These are phyloP conservation scores for Aspergillus sp. DNA, from an alignment of 2,329 filamentous ascomycete genomes.

Conservation along the genomic window DNA sequence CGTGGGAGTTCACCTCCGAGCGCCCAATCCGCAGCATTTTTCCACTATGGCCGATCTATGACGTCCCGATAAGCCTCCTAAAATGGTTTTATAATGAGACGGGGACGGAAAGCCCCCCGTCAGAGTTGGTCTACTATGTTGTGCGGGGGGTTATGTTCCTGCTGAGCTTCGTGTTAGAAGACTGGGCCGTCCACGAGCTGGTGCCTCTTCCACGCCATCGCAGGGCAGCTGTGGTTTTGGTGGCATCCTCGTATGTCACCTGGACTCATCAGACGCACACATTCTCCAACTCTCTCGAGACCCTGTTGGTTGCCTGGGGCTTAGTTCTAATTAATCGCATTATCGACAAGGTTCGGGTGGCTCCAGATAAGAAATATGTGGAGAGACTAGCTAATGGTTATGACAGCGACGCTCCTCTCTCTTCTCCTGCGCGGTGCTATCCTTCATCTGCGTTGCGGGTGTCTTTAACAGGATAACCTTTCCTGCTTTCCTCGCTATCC, in stretches of 20 bases:
- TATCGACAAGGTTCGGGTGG: constrained; percentile 63
- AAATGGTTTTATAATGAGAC: constrained; percentile 91
- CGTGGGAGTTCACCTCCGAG: constrained; percentile 93
- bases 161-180: constrained; percentile 92
- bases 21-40: constrained; percentile 93
- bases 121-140: constrained; percentile 86
- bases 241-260: constrained; percentile 95
- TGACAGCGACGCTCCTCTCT: constrained; percentile 70
- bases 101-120: constrained; percentile 70
- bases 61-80: constrained; percentile 86
- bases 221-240: constrained; percentile 73
- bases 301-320: constrained; percentile 87
- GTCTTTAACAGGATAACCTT: constrained; percentile 97
- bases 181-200: constrained; percentile 95
- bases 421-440: constrained; percentile 73
- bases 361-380: neutral
- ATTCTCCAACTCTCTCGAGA: constrained; percentile 97
- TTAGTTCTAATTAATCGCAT: constrained; percentile 89
- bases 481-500: constrained; percentile 85
- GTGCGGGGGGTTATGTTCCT: constrained; percentile 89
- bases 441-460: constrained; percentile 78
- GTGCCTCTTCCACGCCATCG: constrained; percentile 72
- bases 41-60: constrained; percentile 93
- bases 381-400: constrained; percentile 13
- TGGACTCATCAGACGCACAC: constrained; percentile 99